A percentile compares a stretch with the other conserved stretches of the same genome.
phyloP scores from a whole-genome alignment of 441 rosid genomes.

The Croton setiger region DNA sequence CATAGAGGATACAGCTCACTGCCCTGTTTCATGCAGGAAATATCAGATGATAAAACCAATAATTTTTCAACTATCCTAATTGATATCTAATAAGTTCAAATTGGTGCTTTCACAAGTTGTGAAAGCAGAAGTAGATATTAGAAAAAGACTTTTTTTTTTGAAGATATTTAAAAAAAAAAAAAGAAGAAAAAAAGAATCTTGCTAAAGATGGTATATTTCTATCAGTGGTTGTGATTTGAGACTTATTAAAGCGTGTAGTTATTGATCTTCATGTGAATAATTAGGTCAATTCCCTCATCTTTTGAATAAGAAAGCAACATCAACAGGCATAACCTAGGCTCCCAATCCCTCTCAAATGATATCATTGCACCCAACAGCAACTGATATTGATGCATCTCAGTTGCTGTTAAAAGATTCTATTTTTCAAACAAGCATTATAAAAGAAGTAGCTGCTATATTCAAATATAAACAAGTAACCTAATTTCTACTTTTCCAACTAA shows the following conservation, averaged over 20 bases:
- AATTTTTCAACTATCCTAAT: neutral
- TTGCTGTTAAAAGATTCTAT: neutral
- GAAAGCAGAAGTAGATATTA: neutral
- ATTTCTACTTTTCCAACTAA: neutral
- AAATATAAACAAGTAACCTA: neutral
- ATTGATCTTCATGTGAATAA: neutral
- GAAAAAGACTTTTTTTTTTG: neutral
- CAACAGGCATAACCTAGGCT: neutral
- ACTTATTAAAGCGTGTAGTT: neutral
- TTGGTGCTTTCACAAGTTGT: constrained; percentile 3
- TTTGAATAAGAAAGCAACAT: neutral
- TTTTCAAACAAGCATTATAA: neutral
- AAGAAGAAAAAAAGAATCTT: too few species aligned
- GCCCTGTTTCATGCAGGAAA: neutral
- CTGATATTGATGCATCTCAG: neutral
- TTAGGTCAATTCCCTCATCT: neutral
- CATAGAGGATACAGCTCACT: neutral
- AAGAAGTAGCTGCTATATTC: neutral
- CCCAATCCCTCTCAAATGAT: constrained; percentile 1
- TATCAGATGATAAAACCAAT: neutral
- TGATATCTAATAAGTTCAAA: neutral
- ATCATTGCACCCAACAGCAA: neutral
- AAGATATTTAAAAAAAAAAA: too few species aligned
- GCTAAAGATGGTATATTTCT: neutral
- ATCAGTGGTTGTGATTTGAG: neutral